Conservation (phyloP, 352 stramenopile genomes). For the Globisporangium paddicum region DNA sequence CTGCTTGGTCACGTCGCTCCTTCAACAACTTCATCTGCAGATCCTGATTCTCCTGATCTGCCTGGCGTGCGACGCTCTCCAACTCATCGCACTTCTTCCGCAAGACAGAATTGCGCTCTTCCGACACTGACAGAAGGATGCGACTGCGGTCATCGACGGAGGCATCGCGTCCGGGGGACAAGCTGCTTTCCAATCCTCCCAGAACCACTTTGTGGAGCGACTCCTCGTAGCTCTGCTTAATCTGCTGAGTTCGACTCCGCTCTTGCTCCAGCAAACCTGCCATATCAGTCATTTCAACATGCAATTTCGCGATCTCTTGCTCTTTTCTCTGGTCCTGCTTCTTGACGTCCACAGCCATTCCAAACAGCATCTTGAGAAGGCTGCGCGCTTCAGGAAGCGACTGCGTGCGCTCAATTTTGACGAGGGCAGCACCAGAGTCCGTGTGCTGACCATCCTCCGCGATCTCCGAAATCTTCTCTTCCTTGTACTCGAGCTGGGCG, state of each 20-base stretch:
- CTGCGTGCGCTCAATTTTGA: slow-evolving; percentile 80
- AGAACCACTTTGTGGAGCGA: slow-evolving; percentile 73
- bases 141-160: slow-evolving; percentile 52
- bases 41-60: slow-evolving; percentile 44
- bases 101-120: slow-evolving; percentile 69
- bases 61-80: slow-evolving; percentile 32
- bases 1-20: slow-evolving; percentile 5
- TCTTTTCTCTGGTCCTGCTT: slow-evolving; percentile 84
- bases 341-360: slow-evolving; percentile 85
- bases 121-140: slow-evolving; percentile 66
- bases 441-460: slow-evolving; percentile 37
- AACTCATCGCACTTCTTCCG: slow-evolving; percentile 76
- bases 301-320: slow-evolving; percentile 66
- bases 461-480: slow-evolving; percentile 86
- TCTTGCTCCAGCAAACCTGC: slow-evolving; percentile 58
- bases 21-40: slow-evolving; percentile 37
- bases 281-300: slow-evolving; percentile 70
- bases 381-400: slow-evolving; percentile 79
- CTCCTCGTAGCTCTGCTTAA: slow-evolving; percentile 83
- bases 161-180: slow-evolving; percentile 1
- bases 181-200: slow-evolving; percentile 23
- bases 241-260: slow-evolving; percentile 64
- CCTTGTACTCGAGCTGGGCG: slow-evolving; percentile 85
- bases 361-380: slow-evolving; percentile 80
- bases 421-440: slow-evolving; percentile 43